Evolutionary conservation across 495 filamentous ascomycete genomes (phyloP).

Genomic region (Echria macrotheca): DNA sequence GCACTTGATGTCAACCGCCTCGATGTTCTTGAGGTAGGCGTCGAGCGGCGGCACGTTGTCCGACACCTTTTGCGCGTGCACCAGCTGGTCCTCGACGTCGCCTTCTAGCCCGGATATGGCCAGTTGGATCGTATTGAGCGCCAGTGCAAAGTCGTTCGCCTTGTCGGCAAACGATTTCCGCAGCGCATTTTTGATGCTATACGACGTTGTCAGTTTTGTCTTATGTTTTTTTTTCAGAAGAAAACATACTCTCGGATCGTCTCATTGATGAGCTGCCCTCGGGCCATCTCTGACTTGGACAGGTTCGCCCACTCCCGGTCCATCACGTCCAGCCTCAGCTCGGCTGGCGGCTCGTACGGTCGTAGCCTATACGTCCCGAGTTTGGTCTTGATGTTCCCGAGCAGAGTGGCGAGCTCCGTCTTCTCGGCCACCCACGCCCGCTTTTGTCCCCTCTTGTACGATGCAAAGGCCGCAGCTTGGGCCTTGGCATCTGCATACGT

Average conservation of each 20-base stretch:
- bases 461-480: slow-evolving; percentile 72
- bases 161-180: slow-evolving; percentile 90
- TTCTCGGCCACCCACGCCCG: slow-evolving; percentile 96
- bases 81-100: slow-evolving; percentile 88
- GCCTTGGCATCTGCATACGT: slow-evolving; percentile 91
- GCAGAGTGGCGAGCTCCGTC: slow-evolving; percentile 81
- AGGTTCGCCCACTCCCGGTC: slow-evolving; percentile 77
- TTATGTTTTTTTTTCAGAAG: slow-evolving; percentile 7
- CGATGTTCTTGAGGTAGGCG: slow-evolving; percentile 78
- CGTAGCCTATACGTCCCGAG: slow-evolving; percentile 87
- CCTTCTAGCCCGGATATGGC: slow-evolving; percentile 93
- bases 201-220: neutral
- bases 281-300: slow-evolving; percentile 73
- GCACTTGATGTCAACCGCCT: slow-evolving; percentile 77
- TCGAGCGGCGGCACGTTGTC: slow-evolving; percentile 81
- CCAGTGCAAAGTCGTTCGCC: slow-evolving; percentile 93
- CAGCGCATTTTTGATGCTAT: slow-evolving; percentile 87
- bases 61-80: slow-evolving; percentile 74
- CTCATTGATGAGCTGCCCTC: slow-evolving; percentile 92
- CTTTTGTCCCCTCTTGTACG: slow-evolving; percentile 84
- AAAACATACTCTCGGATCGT: slow-evolving; percentile 79
- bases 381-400: slow-evolving; percentile 99
- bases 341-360: slow-evolving; percentile 81
- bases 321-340: slow-evolving; percentile 70
- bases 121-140: slow-evolving; percentile 85